Conservation (phyloP, 192 early-diverging fungal genomes). For the Entomortierella parvispora region DNA sequence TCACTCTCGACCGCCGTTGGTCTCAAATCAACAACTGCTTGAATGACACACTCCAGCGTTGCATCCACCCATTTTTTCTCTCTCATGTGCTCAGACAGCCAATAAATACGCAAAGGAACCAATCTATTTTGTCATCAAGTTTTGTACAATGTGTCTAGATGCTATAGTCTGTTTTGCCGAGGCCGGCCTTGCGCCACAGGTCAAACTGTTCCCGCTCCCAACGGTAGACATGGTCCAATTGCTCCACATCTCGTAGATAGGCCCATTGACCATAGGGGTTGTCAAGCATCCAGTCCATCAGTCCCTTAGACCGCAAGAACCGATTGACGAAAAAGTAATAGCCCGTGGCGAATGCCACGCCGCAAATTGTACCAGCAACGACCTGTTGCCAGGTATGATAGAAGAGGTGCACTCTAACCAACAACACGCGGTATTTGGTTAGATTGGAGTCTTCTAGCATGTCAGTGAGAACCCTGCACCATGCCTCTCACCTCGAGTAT, state of each 20-base stretch:
- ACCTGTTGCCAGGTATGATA: slow-evolving; percentile 84
- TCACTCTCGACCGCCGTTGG: slow-evolving; percentile 2
- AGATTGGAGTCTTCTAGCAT: too few relatives aligned
- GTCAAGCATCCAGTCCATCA: slow-evolving; percentile 49
- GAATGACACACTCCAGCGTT: too few relatives aligned
- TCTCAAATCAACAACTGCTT: background rate
- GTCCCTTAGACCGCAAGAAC: slow-evolving; percentile 53
- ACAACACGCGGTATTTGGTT: background rate
- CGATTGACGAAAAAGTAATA: slow-evolving; percentile 64
- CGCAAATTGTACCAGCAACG: slow-evolving; percentile 65
- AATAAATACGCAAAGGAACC: too few relatives aligned
- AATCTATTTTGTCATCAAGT: too few relatives aligned
- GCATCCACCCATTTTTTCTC: background rate
- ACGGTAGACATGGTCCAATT: slow-evolving; percentile 33
- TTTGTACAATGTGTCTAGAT: background rate
- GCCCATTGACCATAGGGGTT: slow-evolving; percentile 31
- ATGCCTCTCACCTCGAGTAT: slow-evolving; percentile 36
- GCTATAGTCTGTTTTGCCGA: slow-evolving; percentile 14
- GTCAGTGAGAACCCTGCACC: background rate
- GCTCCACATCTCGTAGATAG: slow-evolving; percentile 22
- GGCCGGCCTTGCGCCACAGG: slow-evolving; percentile 31
- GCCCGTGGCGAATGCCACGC: slow-evolving; percentile 62
- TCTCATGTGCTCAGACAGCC: background rate
- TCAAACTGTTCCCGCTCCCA: slow-evolving; percentile 47
- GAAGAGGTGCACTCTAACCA: slow-evolving; percentile 68